A percentile compares a stretch with the other conserved stretches of the same genome.
Evolutionary conservation across 257 asterid species (phyloP).

Genomic region (Forsythia suspensa): DNA sequence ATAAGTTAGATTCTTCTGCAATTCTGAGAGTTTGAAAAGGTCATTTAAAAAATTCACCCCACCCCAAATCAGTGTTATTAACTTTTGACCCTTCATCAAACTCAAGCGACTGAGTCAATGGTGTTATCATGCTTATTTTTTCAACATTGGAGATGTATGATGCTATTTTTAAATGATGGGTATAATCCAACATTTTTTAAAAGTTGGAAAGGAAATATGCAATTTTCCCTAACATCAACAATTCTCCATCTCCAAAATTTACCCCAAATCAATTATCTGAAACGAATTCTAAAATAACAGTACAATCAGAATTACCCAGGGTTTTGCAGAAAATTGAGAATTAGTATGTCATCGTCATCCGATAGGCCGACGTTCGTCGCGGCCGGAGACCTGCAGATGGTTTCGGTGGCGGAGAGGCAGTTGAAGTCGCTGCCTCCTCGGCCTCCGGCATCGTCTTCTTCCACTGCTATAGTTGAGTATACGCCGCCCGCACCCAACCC

Average conservation of each 20-base stretch:
- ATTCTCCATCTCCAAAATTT: too few species aligned
- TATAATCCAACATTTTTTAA: too few species aligned
- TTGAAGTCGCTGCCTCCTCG: slow-evolving; percentile 53
- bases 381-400: slow-evolving; percentile 68
- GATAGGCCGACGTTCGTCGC: slow-evolving; percentile 49
- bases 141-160: too few species aligned
- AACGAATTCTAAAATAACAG: not conserved
- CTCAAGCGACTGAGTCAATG: too few species aligned
- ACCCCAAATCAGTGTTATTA: not conserved
- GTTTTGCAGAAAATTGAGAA: not conserved
- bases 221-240: too few species aligned
- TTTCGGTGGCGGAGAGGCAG: slow-evolving; percentile 48
- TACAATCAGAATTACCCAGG: slow-evolving; percentile 6
- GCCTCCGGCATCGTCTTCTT: slow-evolving; percentile 36
- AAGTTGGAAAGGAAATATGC: too few species aligned
- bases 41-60: not conserved
- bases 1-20: too few species aligned
- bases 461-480: slow-evolving; percentile 76
- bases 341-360: slow-evolving; percentile 44
- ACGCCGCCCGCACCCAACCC: slow-evolving; percentile 58
- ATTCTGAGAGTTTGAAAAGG: too few species aligned
- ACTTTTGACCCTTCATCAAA: too few species aligned
- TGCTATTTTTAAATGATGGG: too few species aligned
- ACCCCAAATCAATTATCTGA: not conserved
- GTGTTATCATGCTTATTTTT: too few species aligned